These are phyloP conservation scores for Carallia brachiata DNA, from an alignment of 345 rosid genomes.

Conservation along the genomic window DNA sequence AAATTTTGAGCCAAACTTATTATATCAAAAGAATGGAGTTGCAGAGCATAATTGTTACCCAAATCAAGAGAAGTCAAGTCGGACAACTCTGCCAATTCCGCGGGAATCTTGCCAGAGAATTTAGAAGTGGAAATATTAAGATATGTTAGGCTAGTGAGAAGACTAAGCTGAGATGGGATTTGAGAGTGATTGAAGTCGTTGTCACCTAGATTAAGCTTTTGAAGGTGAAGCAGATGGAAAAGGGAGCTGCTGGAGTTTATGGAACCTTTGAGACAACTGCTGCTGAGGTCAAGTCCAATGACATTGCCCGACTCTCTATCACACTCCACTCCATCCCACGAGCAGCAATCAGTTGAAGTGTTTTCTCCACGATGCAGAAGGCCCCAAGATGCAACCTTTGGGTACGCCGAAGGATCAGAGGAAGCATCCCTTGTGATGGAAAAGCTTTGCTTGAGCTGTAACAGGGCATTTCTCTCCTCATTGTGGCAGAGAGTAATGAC, in stretches of 20 bases:
- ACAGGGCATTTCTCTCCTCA: constrained; percentile 3
- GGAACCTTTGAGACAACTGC: too few relatives aligned
- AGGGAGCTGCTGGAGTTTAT: too few relatives aligned
- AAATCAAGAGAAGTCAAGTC: not conserved
- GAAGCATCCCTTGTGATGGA: not conserved
- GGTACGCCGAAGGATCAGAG: not conserved
- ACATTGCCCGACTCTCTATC: too few relatives aligned
- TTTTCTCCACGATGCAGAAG: not conserved
- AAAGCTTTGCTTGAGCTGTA: constrained; percentile 14
- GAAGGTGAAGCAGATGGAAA: too few relatives aligned
- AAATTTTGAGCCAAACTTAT: too few relatives aligned
- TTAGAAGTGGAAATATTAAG: too few relatives aligned
- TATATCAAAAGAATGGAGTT: not conserved
- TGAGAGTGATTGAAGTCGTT: too few relatives aligned
- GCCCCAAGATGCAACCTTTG: constrained; percentile 5
- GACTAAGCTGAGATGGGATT: too few relatives aligned
- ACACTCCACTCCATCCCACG: too few relatives aligned
- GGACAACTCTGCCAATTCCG: not conserved
- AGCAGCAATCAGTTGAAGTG: not conserved
- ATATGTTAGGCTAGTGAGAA: too few relatives aligned
- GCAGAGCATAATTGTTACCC: not conserved
- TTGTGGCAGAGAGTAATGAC: not conserved
- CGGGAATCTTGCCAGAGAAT: not conserved
- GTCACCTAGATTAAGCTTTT: too few relatives aligned
- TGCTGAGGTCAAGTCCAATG: too few relatives aligned